Evolutionary conservation across 805 yeast genomes (phyloP).

Genomic region (Pichia heedii): DNA sequence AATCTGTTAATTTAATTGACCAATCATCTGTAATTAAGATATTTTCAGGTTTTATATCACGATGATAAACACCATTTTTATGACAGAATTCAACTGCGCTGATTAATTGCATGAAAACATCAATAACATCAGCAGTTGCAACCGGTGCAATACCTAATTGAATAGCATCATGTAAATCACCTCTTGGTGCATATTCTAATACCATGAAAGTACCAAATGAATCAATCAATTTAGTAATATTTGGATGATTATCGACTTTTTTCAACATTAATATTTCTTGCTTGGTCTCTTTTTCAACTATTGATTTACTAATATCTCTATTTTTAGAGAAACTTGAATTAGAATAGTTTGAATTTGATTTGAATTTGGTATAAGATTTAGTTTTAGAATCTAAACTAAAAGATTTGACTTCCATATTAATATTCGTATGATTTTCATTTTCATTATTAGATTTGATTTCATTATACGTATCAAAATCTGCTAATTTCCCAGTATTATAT

Average conservation of each 20-base stretch:
- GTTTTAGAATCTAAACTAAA: slow-evolving; percentile 12
- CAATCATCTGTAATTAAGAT: slow-evolving; percentile 45
- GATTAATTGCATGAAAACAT: slow-evolving; percentile 42
- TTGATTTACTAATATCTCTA: slow-evolving; percentile 22
- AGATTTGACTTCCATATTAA: slow-evolving; percentile 4
- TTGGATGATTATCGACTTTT: slow-evolving; percentile 47
- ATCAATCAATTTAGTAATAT: slow-evolving; percentile 39
- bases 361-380: slow-evolving; percentile 4
- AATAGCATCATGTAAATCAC: slow-evolving; percentile 78
- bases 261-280: slow-evolving; percentile 61
- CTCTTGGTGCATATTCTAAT: slow-evolving; percentile 79
- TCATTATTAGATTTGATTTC: slow-evolving; percentile 3
- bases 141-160: slow-evolving; percentile 55
- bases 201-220: slow-evolving; percentile 44
- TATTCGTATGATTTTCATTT: slow-evolving; percentile 7
- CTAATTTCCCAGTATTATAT: slow-evolving; percentile 58
- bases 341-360: slow-evolving; percentile 9
- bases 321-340: slow-evolving; percentile 7
- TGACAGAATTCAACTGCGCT: slow-evolving; percentile 46
- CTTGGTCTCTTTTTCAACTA: slow-evolving; percentile 47
- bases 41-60: slow-evolving; percentile 53
- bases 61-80: slow-evolving; percentile 38
- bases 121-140: slow-evolving; percentile 45
- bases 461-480: slow-evolving; percentile 26
- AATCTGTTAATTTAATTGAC: slow-evolving; percentile 49